Evolutionary conservation across 495 filamentous ascomycete species (phyloP).

Genomic region (Hypoxylon rickii): DNA sequence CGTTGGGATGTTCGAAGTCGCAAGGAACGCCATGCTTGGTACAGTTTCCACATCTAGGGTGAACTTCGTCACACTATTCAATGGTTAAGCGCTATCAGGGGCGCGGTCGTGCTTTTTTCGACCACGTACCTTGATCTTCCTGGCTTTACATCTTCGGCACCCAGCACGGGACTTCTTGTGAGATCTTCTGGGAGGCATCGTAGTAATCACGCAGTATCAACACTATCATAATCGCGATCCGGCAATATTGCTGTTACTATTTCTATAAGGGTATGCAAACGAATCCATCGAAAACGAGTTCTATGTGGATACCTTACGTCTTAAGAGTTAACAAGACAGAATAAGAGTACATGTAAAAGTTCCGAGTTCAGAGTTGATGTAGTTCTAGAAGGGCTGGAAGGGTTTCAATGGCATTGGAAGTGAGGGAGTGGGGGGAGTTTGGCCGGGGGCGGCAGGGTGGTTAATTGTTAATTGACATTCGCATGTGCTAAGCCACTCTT

Average conservation of each 20-base stretch:
- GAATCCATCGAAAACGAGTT: constrained; percentile 34
- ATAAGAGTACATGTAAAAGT: not conserved
- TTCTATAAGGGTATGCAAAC: constrained; percentile 25
- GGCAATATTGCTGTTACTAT: constrained; percentile 5
- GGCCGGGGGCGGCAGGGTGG: not conserved
- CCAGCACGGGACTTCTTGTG: constrained; percentile 68
- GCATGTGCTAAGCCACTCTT: constrained; percentile 26
- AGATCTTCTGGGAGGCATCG: constrained; percentile 61
- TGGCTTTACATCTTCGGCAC: constrained; percentile 63
- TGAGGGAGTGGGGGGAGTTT: constrained; percentile 2
- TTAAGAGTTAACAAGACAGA: constrained; percentile 9
- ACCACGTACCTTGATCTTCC: constrained; percentile 63
- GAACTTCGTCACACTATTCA: constrained; percentile 63
- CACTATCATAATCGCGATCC: constrained; percentile 24
- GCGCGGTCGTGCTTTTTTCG: constrained; percentile 11
- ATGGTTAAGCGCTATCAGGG: constrained; percentile 4
- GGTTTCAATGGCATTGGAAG: too few species aligned
- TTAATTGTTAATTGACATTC: too few species aligned
- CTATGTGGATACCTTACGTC: not conserved
- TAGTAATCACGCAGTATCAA: constrained; percentile 16
- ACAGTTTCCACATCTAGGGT: constrained; percentile 66
- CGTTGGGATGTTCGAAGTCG: constrained; percentile 59
- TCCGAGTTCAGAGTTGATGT: not conserved
- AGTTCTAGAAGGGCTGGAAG: not conserved
- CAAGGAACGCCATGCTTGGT: constrained; percentile 65